phyloP scores from a whole-genome alignment of 1,284 basidiomycete species.

The Bjerkandera adusta region DNA sequence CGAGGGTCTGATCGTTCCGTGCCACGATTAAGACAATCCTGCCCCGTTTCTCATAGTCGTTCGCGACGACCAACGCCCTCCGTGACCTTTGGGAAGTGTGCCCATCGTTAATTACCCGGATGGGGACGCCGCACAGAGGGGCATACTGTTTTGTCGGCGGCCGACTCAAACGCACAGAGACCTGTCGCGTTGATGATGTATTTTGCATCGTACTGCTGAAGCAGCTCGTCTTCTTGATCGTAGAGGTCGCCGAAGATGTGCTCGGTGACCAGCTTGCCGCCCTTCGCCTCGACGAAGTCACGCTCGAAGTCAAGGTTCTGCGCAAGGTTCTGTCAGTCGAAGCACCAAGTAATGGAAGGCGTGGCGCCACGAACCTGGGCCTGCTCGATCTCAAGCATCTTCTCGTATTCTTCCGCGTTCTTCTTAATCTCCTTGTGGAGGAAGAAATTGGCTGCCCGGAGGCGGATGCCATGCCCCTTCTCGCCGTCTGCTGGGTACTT shows the following conservation, averaged over 20 bases:
- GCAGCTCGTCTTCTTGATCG: slow-evolving; percentile 29
- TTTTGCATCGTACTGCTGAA: slow-evolving; percentile 27
- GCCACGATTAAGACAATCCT: slow-evolving; percentile 22
- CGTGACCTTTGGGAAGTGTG: slow-evolving; percentile 34
- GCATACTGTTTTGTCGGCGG: slow-evolving; percentile 31
- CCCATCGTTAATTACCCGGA: slow-evolving; percentile 38
- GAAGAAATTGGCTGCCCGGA: slow-evolving; percentile 30
- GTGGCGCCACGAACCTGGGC: slow-evolving; percentile 1
- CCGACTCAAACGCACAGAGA: slow-evolving; percentile 28
- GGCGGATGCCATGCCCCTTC: slow-evolving; percentile 18
- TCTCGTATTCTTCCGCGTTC: slow-evolving; percentile 26
- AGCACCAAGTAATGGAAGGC: background rate
- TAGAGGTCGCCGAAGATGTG: slow-evolving; percentile 26
- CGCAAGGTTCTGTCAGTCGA: background rate
- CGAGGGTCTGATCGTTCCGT: slow-evolving; percentile 16
- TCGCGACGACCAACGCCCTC: slow-evolving; percentile 29
- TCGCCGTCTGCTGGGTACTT: slow-evolving; percentile 15
- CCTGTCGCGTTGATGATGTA: slow-evolving; percentile 36
- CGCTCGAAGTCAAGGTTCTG: slow-evolving; percentile 30
- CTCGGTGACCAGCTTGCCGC: slow-evolving; percentile 29
- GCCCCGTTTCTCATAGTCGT: slow-evolving; percentile 19
- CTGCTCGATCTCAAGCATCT: slow-evolving; percentile 31
- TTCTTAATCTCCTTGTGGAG: slow-evolving; percentile 29
- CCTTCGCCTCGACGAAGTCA: slow-evolving; percentile 28
- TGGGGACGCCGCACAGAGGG: slow-evolving; percentile 37